phyloP scores from a whole-genome alignment of 805 yeast genomes.

The Suhomyces vadensis region DNA sequence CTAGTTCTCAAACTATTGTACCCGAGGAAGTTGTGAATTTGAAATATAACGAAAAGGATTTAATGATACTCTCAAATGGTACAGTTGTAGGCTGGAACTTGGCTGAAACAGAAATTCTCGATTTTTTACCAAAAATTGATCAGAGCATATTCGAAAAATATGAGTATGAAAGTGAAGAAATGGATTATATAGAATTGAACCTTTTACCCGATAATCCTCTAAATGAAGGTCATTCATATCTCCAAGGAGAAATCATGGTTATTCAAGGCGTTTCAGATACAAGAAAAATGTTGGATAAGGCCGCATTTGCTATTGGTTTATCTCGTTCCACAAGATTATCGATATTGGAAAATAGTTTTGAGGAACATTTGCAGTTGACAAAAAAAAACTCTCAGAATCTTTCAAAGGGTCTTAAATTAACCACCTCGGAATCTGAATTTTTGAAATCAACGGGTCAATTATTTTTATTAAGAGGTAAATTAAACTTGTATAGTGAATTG shows the following conservation, averaged over 20 bases:
- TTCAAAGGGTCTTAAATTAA: slow-evolving; percentile 55
- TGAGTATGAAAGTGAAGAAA: slow-evolving; percentile 74
- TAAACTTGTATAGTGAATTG: slow-evolving; percentile 82
- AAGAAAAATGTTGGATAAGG: slow-evolving; percentile 65
- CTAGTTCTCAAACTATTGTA: slow-evolving; percentile 17
- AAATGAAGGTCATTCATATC: slow-evolving; percentile 34
- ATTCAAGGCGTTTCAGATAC: slow-evolving; percentile 52
- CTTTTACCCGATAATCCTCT: slow-evolving; percentile 22
- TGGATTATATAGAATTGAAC: slow-evolving; percentile 67
- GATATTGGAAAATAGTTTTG: slow-evolving; percentile 71
- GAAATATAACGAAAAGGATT: slow-evolving; percentile 44
- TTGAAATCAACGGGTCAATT: slow-evolving; percentile 71
- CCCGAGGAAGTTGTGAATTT: slow-evolving; percentile 71
- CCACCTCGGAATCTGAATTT: slow-evolving; percentile 56
- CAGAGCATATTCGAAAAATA: slow-evolving; percentile 45
- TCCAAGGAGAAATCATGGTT: slow-evolving; percentile 71
- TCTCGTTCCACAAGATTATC: slow-evolving; percentile 86
- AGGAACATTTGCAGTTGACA: slow-evolving; percentile 63
- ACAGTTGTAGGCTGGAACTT: slow-evolving; percentile 85
- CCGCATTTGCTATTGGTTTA: slow-evolving; percentile 86
- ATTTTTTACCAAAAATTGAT: slow-evolving; percentile 53
- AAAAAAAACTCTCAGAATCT: slow-evolving; percentile 64
- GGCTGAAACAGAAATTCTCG: slow-evolving; percentile 51
- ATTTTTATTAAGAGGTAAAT: slow-evolving; percentile 73
- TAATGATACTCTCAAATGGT: slow-evolving; percentile 74